These are phyloP conservation scores for Trebouxia sp. DNA, from an alignment of 139 green algal genomes.

Conservation along the genomic window DNA sequence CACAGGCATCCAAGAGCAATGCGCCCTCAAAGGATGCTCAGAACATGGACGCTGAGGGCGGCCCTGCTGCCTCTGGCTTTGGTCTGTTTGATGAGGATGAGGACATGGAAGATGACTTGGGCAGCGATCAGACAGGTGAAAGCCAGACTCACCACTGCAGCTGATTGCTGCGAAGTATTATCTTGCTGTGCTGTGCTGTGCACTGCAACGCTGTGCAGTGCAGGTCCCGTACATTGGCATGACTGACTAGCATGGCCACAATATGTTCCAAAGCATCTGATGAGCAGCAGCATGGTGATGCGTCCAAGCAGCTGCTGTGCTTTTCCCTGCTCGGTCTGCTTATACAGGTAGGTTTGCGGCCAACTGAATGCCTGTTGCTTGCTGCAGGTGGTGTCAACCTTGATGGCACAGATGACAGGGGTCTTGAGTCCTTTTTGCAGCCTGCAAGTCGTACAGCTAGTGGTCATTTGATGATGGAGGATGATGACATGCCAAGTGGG, in stretches of 20 bases:
- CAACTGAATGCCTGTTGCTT: not conserved
- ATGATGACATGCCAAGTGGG: constrained; percentile 25
- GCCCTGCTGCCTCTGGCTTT: not conserved
- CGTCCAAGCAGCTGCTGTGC: too few relatives aligned
- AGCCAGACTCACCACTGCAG: not conserved
- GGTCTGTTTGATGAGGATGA: constrained; percentile 25
- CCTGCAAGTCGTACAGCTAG: not conserved
- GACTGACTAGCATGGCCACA: too few relatives aligned
- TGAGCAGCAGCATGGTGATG: too few relatives aligned
- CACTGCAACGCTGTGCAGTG: too few relatives aligned
- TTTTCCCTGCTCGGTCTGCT: not conserved
- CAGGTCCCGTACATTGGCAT: too few relatives aligned
- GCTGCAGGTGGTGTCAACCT: not conserved
- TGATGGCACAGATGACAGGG: not conserved
- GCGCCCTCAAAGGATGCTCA: not conserved
- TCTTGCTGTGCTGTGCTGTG: too few relatives aligned
- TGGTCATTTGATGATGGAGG: constrained; percentile 5
- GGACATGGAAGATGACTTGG: constrained; percentile 9
- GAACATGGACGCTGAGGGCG: not conserved
- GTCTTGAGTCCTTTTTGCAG: not conserved
- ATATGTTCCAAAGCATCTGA: too few relatives aligned
- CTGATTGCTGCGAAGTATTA: too few relatives aligned
- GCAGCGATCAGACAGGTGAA: constrained; percentile 6
- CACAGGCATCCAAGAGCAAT: too few relatives aligned
- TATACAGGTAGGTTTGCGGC: not conserved